Evolutionary conservation across 345 rosid species (phyloP).

Genomic region (Sisymbrium altissimum): DNA sequence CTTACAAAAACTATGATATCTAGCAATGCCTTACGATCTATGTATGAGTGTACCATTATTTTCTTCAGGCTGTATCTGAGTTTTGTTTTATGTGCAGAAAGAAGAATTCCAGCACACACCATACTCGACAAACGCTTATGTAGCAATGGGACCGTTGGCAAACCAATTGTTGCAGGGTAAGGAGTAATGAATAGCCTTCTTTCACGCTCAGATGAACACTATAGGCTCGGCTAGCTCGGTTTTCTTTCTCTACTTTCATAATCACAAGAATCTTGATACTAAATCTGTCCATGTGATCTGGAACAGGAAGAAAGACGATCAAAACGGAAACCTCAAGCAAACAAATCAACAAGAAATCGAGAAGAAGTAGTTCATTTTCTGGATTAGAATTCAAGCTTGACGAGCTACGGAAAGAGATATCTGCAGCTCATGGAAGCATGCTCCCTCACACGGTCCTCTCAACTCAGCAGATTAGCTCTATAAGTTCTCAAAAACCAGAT

Average conservation of each 20-base stretch:
- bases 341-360: constrained; percentile 47
- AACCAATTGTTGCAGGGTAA: constrained; percentile 78
- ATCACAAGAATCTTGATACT: background rate
- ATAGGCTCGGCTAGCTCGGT: background rate
- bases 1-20: background rate
- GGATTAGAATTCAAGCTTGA: constrained; percentile 71
- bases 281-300: background rate
- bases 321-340: constrained; percentile 56
- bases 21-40: background rate
- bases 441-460: constrained; percentile 86
- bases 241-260: background rate
- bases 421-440: constrained; percentile 62
- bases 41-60: background rate
- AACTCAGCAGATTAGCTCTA: constrained; percentile 61
- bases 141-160: constrained; percentile 74
- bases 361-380: constrained; percentile 41
- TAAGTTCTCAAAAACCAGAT: constrained; percentile 55
- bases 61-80: background rate
- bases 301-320: constrained; percentile 57
- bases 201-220: constrained; percentile 2
- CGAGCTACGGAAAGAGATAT: constrained; percentile 71
- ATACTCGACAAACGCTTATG: constrained; percentile 90
- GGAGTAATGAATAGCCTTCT: background rate
- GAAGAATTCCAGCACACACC: constrained; percentile 97
- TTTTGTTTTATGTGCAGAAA: constrained; percentile 46